Conservation (phyloP, 495 filamentous ascomycete genomes). For the Penicillium pancosmium region DNA sequence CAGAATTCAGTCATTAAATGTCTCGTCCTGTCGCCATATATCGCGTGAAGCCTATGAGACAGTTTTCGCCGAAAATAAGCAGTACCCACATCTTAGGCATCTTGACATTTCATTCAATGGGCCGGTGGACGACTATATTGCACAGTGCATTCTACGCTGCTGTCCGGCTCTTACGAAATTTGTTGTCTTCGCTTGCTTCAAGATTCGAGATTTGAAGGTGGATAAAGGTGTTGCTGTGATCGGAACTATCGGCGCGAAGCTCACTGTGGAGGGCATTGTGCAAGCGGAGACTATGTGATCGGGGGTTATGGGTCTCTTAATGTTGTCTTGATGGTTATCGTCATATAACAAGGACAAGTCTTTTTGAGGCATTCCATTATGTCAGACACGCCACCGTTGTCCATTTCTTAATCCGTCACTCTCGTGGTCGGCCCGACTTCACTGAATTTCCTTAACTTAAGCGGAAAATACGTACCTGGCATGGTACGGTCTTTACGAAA, state of each 20-base stretch:
- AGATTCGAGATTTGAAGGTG: conserved; percentile 67
- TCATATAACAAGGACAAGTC: no score
- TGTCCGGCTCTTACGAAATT: conserved; percentile 74
- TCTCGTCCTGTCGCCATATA: conserved; percentile 81
- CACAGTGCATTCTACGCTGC: conserved; percentile 70
- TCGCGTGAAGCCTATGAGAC: conserved; percentile 64
- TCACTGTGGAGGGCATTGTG: conserved; percentile 55
- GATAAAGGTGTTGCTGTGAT: conserved; percentile 76
- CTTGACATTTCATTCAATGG: conserved; percentile 81
- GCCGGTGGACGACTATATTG: conserved; percentile 71
- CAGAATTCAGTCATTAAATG: conserved; percentile 62
- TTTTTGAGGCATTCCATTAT: no score
- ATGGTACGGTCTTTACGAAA: no score
- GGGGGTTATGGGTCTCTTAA: no score
- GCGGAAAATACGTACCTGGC: no score
- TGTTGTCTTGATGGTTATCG: no score
- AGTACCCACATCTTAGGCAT: conserved; percentile 66
- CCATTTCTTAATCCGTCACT: no score
- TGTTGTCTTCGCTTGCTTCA: conserved; percentile 84
- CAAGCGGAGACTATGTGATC: conserved; percentile 25
- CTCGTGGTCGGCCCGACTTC: no score
- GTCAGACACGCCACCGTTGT: no score
- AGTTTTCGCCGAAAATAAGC: conserved; percentile 62
- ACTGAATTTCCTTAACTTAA: no score
- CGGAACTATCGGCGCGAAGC: conserved; percentile 45